Percentiles rank a stretch among this genome's conserved stretches.
These are phyloP conservation scores for Cubamyces lactineus DNA, from an alignment of 768 basidiomycete genomes.

Conservation along the genomic window DNA sequence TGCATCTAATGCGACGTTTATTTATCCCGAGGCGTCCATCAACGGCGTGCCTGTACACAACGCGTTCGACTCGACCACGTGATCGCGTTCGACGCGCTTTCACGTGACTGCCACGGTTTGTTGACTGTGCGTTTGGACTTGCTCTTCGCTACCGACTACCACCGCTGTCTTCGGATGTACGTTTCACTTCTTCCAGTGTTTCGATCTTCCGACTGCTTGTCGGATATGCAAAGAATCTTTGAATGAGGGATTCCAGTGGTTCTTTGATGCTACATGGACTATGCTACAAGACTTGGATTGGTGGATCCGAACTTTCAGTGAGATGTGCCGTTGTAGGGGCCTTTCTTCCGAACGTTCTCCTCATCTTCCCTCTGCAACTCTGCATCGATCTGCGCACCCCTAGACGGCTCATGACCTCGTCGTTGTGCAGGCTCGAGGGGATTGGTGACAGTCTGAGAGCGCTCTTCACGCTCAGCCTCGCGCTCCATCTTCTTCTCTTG, in stretches of 20 bases:
- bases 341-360: constrained; percentile 49
- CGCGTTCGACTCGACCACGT: constrained; percentile 20
- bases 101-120: constrained; percentile 23
- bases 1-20: constrained; percentile 13
- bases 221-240: background rate
- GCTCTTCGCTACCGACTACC: background rate
- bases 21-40: constrained; percentile 22
- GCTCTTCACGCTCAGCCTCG: constrained; percentile 32
- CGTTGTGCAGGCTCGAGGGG: constrained; percentile 53
- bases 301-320: background rate
- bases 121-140: constrained; percentile 11
- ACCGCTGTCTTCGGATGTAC: background rate
- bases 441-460: constrained; percentile 40
- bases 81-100: constrained; percentile 14
- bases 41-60: constrained; percentile 21
- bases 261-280: background rate
- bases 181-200: background rate
- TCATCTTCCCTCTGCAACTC: constrained; percentile 57
- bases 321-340: constrained; percentile 25
- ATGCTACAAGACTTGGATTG: background rate
- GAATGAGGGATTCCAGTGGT: background rate
- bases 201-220: too few species aligned
- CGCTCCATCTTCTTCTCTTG: constrained; percentile 37
- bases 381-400: constrained; percentile 61
- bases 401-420: constrained; percentile 61